These are phyloP conservation scores for Podospora sp. DNA, from an alignment of 495 filamentous ascomycete genomes.

Conservation along the genomic window DNA sequence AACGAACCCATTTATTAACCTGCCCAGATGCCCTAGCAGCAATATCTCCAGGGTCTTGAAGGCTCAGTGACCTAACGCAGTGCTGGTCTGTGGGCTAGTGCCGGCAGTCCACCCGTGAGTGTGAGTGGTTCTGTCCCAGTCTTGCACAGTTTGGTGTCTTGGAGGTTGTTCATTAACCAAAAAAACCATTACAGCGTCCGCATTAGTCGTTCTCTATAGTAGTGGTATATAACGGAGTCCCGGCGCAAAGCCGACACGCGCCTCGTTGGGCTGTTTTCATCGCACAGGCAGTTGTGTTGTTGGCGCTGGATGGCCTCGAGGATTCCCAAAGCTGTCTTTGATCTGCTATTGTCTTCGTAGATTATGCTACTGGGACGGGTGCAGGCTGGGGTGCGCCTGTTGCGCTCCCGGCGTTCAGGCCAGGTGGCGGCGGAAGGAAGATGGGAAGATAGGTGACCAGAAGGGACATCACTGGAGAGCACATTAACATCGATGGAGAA, in stretches of 20 bases:
- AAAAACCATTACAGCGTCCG: conserved; percentile 8
- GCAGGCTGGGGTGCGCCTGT: conserved; percentile 50
- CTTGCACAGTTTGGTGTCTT: not conserved
- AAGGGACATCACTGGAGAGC: conserved; percentile 70
- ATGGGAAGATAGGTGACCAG: conserved; percentile 81
- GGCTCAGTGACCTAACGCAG: too few species aligned
- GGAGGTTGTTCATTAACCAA: not conserved
- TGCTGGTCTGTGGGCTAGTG: too few species aligned
- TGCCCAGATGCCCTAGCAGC: too few species aligned
- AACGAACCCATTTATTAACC: too few species aligned
- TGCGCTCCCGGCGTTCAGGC: conserved; percentile 33
- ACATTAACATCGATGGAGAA: not conserved
- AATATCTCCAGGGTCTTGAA: too few species aligned
- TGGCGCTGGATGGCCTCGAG: not conserved
- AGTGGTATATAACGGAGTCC: not conserved
- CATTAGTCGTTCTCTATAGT: not conserved
- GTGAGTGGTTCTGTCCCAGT: not conserved
- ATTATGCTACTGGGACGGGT: conserved; percentile 38
- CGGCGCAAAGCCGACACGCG: not conserved
- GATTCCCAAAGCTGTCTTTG: not conserved
- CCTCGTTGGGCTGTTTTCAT: not conserved
- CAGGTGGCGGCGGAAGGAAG: conserved; percentile 67
- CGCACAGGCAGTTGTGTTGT: not conserved
- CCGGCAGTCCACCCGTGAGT: too few species aligned
- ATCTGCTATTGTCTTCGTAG: not conserved